These are phyloP conservation scores for Xylariaceae sp. DNA, from an alignment of 2,329 filamentous ascomycete species.

Conservation along the genomic window DNA sequence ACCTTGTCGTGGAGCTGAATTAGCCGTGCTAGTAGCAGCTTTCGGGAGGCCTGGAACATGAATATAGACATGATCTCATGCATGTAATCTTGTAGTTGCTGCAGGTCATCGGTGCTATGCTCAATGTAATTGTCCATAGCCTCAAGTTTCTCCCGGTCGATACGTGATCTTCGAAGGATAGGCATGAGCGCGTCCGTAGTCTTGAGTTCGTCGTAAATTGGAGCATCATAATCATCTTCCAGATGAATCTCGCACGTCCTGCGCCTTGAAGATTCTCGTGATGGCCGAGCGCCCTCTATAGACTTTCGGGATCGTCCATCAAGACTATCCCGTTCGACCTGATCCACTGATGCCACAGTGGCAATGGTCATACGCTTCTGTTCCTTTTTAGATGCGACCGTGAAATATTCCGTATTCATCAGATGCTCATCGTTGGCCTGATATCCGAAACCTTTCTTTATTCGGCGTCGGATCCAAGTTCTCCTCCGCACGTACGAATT, in stretches of 20 bases:
- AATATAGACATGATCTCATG: conserved; percentile 82
- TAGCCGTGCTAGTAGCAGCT: conserved; percentile 68
- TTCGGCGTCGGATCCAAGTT: conserved; percentile 79
- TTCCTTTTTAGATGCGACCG: conserved; percentile 53
- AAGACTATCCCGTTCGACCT: conserved; percentile 20
- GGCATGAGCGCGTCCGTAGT: conserved; percentile 67
- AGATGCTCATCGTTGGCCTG: conserved; percentile 55
- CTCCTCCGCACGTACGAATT: conserved; percentile 90
- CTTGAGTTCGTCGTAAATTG: conserved; percentile 45
- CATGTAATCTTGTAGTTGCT: conserved; percentile 71
- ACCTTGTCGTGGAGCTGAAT: conserved; percentile 56
- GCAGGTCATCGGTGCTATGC: conserved; percentile 70
- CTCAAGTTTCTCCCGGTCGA: conserved; percentile 90
- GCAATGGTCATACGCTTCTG: conserved; percentile 36
- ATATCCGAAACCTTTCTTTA: conserved; percentile 52
- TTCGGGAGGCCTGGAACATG: conserved; percentile 83
- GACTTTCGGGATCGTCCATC: too few species aligned
- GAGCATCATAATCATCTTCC: conserved; percentile 25
- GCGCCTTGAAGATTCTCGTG: conserved; percentile 31
- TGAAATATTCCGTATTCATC: conserved; percentile 76
- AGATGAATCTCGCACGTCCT: conserved; percentile 16
- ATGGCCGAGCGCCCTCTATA: conserved; percentile 25
- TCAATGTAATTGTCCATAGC: conserved; percentile 78
- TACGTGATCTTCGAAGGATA: conserved; percentile 63
- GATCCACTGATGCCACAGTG: conserved; percentile 17